phyloP scores from a whole-genome alignment of 805 yeast genomes.

The Kuraishia hungarica region DNA sequence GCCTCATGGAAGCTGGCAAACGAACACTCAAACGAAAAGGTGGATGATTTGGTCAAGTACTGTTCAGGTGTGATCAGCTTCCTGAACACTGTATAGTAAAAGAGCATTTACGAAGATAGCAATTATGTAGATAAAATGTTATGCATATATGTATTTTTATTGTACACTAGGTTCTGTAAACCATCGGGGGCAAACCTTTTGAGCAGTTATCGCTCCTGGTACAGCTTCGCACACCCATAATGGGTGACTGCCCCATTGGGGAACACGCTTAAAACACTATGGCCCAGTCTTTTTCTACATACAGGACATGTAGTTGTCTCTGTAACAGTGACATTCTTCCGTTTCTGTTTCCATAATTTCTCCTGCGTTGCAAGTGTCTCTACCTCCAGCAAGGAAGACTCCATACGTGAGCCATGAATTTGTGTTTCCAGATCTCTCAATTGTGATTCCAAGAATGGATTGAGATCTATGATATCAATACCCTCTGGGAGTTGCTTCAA shows the following conservation, averaged over 20 bases:
- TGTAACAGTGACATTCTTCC: conserved; percentile 26
- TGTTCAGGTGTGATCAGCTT: conserved; percentile 74
- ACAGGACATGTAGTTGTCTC: conserved; percentile 44
- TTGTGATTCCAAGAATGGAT: conserved; percentile 33
- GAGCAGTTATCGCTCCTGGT: not conserved
- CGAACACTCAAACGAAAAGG: conserved; percentile 28
- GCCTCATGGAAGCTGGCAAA: conserved; percentile 39
- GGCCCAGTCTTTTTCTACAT: conserved; percentile 50
- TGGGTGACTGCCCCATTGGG: conserved; percentile 41
- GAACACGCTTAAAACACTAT: conserved; percentile 41
- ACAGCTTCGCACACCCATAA: conserved; percentile 38
- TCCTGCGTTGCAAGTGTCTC: conserved; percentile 40
- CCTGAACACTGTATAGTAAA: conserved; percentile 34
- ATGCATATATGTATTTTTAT: not conserved
- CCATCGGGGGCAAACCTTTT: not conserved
- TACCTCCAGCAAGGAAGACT: conserved; percentile 43
- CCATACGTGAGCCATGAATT: conserved; percentile 31
- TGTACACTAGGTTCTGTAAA: conserved; percentile 1
- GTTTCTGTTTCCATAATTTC: conserved; percentile 28
- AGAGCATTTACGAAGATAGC: not conserved
- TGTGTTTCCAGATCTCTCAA: conserved; percentile 30
- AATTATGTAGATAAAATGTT: not conserved
- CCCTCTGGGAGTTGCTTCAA: conserved; percentile 43
- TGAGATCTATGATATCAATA: conserved; percentile 34
- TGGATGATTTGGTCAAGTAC: conserved; percentile 67